Base-by-base conservation (phyloP, 768 basidiomycete genomes). In the Boletus reticuloceps region DNA sequence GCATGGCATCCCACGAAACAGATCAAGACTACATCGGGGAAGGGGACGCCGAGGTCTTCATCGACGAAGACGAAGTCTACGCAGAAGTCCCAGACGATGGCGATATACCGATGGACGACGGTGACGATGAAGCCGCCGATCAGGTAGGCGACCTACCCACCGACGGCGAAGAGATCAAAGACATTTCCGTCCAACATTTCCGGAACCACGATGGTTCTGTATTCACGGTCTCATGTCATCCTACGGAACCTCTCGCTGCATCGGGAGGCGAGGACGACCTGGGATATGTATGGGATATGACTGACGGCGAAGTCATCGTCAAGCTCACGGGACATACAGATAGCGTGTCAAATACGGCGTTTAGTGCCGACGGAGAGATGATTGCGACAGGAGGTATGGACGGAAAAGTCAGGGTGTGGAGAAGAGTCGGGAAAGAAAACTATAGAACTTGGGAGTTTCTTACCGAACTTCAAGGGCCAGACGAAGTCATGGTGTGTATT, bases 311-410 rank as follows among this genome's bases (percentile, higher is more conserved):
- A 64, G 75, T 86, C 61, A 77, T 96, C 55, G 89, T 85, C 49
- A 90, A 86, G 72, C 79, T 99, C 48, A 88, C 89, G 0, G 97
- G 97, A 4, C 97, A 99, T 71, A 84, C 86, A 8, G 97, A 99
- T 68, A 94, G 92, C 58, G 93, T 99, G 45, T 85, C 86, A 6
- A 79, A 79, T 51, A 79, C 81, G 5, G 86, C 79, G 20, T 99
- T 91, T 82, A 96, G 85, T 68, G 64, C 76, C 1, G 96, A 98
- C 68, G 97, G 97, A 3, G 89, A 97, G 73, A 81, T 97, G 81
- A 79, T 95, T 54, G 86, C 95, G 16, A 97, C 95, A 0, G 97
- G 96, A 11, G 97, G 97, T 0, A 98, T 99, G 97, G 97, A 99
- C 65, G 97, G 97, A 10, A 87, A 85, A 69, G 87, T 98, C 38